Conservation (phyloP, 2,329 filamentous ascomycete genomes). For the Elsinoe ampelina region DNA sequence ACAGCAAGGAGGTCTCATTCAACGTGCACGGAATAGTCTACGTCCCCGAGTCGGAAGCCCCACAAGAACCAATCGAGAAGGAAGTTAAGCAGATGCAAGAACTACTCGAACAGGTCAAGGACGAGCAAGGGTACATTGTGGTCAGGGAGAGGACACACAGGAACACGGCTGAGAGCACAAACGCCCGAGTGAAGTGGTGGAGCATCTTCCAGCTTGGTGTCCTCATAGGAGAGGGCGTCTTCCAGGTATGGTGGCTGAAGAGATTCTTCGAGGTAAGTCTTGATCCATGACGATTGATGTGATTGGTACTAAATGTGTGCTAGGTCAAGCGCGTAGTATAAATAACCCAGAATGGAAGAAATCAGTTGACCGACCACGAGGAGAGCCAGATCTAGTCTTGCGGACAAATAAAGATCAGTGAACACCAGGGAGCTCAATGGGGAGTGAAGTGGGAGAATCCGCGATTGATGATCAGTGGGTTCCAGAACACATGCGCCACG, state of each 20-base stretch:
- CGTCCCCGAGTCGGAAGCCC: slow-evolving; percentile 76
- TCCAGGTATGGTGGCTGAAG: slow-evolving; percentile 99
- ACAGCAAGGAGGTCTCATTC: slow-evolving; percentile 96
- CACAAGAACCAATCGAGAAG: slow-evolving; percentile 77
- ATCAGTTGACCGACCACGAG: not conserved
- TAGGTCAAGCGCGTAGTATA: slow-evolving; percentile 34
- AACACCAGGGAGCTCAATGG: too few species aligned
- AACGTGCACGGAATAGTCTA: slow-evolving; percentile 99
- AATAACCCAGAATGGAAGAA: slow-evolving; percentile 11
- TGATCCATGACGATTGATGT: slow-evolving; percentile 23
- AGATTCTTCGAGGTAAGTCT: slow-evolving; percentile 78
- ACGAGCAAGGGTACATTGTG: slow-evolving; percentile 96
- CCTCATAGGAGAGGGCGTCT: slow-evolving; percentile 82
- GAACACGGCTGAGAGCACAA: slow-evolving; percentile 98
- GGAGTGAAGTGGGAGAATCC: too few species aligned
- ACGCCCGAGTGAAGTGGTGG: slow-evolving; percentile 98
- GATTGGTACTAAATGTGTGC: slow-evolving; percentile 18
- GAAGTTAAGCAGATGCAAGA: slow-evolving; percentile 84
- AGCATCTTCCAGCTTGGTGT: slow-evolving; percentile 91
- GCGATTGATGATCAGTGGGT: too few species aligned
- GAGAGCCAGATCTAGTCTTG: too few species aligned
- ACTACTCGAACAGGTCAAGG: slow-evolving; percentile 82
- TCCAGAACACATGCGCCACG: too few species aligned
- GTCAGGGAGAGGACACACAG: slow-evolving; percentile 90
- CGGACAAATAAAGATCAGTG: too few species aligned